A percentile compares a stretch with the other conserved stretches of the same genome.
phyloP scores from a whole-genome alignment of 2,329 filamentous ascomycete genomes.

The Talaromyces verruculosus region DNA sequence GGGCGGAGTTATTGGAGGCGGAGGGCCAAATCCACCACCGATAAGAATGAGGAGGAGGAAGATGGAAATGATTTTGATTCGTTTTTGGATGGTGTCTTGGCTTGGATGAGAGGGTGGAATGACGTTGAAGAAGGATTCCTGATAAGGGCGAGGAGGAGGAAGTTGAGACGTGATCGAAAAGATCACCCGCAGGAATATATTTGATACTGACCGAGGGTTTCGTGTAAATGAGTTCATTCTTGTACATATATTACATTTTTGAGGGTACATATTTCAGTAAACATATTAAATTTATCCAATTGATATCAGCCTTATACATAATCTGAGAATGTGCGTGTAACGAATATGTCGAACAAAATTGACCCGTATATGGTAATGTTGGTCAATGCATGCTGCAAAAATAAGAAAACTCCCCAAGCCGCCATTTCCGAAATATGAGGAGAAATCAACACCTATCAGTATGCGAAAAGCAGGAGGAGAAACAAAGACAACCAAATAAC shows the following conservation, averaged over 20 bases:
- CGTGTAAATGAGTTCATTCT: neutral
- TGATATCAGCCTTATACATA: constrained; percentile 10
- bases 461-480: constrained; percentile 6
- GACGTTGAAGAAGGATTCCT: constrained; percentile 44
- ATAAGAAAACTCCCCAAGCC: constrained; percentile 13
- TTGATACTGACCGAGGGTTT: neutral
- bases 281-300: neutral
- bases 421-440: constrained; percentile 15
- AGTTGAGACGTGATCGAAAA: constrained; percentile 38
- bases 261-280: neutral
- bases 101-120: constrained; percentile 47
- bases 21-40: constrained; percentile 16
- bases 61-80: constrained; percentile 31
- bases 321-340: neutral
- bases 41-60: constrained; percentile 22
- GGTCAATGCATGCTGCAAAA: neutral
- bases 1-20: constrained; percentile 20
- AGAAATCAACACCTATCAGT: constrained; percentile 14
- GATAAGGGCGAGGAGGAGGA: constrained; percentile 59
- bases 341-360: neutral
- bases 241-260: constrained; percentile 2
- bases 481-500: neutral
- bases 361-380: neutral
- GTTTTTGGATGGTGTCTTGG: constrained; percentile 41
- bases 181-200: too few species aligned